Conservation (phyloP, 2,329 filamentous ascomycete genomes). For the Botryotinia globosa region DNA sequence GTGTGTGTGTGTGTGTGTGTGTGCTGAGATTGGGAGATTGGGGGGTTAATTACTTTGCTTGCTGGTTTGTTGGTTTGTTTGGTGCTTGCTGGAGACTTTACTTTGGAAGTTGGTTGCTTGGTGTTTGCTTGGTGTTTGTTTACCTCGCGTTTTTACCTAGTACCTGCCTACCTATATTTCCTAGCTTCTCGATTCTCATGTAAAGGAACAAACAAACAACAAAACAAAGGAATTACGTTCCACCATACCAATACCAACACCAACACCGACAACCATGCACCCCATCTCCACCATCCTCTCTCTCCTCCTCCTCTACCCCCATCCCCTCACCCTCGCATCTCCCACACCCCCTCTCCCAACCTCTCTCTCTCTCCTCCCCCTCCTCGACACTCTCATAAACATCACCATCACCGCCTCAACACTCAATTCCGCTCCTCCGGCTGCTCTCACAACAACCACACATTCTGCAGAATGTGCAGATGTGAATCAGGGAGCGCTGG, state of each 20-base stretch:
- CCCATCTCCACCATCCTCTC: no score
- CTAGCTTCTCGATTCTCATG: not conserved
- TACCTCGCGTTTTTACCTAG: no score
- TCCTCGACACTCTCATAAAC: not conserved
- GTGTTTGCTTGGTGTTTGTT: no score
- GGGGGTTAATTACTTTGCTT: no score
- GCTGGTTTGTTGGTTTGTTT: no score
- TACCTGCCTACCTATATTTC: not conserved
- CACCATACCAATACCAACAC: no score
- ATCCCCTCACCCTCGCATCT: not conserved
- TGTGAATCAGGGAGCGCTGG: not conserved
- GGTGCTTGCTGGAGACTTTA: no score
- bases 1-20: no score
- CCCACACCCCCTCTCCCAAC: not conserved
- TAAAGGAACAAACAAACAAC: not conserved
- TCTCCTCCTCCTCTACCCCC: not conserved
- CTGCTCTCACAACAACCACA: not conserved
- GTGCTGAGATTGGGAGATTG: no score
- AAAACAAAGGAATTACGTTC: not conserved
- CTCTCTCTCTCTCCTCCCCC: no score
- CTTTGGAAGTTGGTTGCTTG: no score
- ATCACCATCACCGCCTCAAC: not conserved
- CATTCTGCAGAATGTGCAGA: not conserved
- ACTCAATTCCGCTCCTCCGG: not conserved
- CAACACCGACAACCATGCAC: not conserved